phyloP scores from a whole-genome alignment of 192 early-diverging fungal genomes.

The Coemansia sp. region DNA sequence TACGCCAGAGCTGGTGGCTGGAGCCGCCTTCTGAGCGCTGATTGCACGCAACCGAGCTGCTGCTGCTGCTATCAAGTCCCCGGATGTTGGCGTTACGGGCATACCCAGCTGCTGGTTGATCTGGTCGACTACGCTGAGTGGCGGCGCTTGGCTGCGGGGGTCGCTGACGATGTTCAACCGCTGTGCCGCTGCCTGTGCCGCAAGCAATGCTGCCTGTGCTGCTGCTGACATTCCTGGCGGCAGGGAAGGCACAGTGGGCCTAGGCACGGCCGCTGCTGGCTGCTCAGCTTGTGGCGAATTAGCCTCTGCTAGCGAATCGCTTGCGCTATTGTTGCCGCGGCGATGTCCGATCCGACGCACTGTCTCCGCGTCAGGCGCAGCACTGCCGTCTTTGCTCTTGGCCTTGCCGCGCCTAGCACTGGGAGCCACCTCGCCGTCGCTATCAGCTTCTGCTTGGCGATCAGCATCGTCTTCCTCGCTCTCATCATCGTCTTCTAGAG shows the following conservation, averaged over 20 bases:
- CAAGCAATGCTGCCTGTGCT: conserved; percentile 36
- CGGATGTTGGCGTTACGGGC: conserved; percentile 3
- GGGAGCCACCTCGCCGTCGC: conserved; percentile 16
- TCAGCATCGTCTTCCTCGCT: conserved; percentile 62
- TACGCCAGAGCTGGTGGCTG: background rate
- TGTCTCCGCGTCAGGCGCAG: conserved; percentile 57
- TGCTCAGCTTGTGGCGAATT: background rate
- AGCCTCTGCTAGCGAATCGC: conserved; percentile 25
- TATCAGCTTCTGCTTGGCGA: conserved; percentile 35
- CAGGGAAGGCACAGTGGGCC: background rate
- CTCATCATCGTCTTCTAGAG: conserved; percentile 60
- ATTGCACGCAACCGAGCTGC: background rate
- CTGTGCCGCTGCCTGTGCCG: conserved; percentile 44
- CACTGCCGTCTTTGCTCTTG: conserved; percentile 53
- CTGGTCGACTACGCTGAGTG: conserved; percentile 44
- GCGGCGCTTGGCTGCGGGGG: background rate
- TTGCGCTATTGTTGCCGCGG: conserved; percentile 29
- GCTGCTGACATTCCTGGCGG: conserved; percentile 35
- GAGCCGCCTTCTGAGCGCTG: background rate
- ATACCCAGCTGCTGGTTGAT: conserved; percentile 50
- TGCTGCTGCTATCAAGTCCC: background rate
- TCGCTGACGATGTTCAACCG: conserved; percentile 33
- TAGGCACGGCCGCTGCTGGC: background rate
- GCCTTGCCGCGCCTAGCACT: conserved; percentile 13
- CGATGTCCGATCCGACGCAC: background rate